Conservation (phyloP, 2,329 filamentous ascomycete species). For the Beauveria rudraprayagi region DNA sequence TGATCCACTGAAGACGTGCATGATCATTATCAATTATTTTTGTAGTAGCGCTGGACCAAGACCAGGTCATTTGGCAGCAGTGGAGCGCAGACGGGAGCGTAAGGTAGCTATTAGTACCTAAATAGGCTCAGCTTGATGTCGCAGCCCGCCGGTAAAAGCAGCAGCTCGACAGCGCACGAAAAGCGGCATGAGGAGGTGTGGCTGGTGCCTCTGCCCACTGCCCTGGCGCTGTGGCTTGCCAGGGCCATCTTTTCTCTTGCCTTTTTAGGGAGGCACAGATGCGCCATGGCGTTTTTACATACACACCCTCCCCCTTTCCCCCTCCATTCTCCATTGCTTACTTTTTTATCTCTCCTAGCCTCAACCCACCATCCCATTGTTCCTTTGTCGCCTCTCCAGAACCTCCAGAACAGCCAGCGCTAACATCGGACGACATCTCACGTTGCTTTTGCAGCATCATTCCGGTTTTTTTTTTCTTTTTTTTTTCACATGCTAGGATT, state of each 20-base stretch:
- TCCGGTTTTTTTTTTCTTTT: not conserved
- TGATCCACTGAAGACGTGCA: slow-evolving; percentile 4
- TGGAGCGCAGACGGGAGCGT: not conserved
- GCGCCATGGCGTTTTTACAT: not conserved
- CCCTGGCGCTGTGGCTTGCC: slow-evolving; percentile 4
- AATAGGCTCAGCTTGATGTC: not conserved
- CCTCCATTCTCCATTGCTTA: not conserved
- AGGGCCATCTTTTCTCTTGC: slow-evolving; percentile 3
- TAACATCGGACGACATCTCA: not conserved
- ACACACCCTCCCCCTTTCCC: not conserved
- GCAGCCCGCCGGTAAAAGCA: not conserved
- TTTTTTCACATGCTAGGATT: not conserved
- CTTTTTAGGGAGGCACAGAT: slow-evolving; percentile 5
- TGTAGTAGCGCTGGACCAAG: not conserved
- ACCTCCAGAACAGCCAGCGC: not conserved
- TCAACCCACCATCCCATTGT: not conserved
- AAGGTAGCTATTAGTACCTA: no score
- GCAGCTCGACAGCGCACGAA: not conserved
- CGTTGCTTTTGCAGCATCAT: not conserved
- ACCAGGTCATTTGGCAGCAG: not conserved
- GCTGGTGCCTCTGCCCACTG: not conserved
- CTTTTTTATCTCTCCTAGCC: not conserved
- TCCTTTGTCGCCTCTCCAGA: not conserved
- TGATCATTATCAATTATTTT: not conserved
- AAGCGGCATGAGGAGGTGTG: slow-evolving; percentile 7